Evolutionary conservation across 257 asterid species (phyloP), one percentile per base, ranked within the genome.

Genomic region (Salvia rosmarinus): DNA sequence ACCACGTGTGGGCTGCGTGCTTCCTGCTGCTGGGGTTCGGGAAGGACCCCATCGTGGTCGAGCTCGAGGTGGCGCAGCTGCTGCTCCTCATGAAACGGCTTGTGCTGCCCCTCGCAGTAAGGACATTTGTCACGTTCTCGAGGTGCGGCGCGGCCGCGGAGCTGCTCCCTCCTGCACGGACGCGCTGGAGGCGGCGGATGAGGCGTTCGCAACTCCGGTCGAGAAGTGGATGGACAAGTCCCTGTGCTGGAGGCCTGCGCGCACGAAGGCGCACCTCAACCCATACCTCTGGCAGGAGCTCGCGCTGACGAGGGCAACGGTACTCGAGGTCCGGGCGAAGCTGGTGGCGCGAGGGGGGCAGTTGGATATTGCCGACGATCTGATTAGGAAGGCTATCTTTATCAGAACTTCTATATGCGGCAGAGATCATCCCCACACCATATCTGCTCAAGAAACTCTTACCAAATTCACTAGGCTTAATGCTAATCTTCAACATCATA

Each of bases 231-330:
- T 86, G 85, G 90, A 90, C 56, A 88, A 77, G 52, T 86, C 95
- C 20, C 70, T 88, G 35, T 88, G 97, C 61, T 91, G 98, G 96
- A 88, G 77, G 55, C 90, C 92, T 0, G 74, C 84, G 40, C 90
- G 79, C 71, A 91, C 96, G 13, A 88, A 72, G 2, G 98, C 98
- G 0, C 96, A 94, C 80, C 34, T 94, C 76, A 91, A 94, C 51
- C 98, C 97, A 16, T 85, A 85, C 60, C 84, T 94, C 1, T 94
- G 98, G 98, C 97, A 88, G 58, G 96, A 91, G 30, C 92, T 94
- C 32, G 98, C 98, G 0, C 59, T 94, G 77, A 79, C 91, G 3
- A 70, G 98, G 67, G 98, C 98, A 4, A 82, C 83, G 0, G 96
- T 94, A 74, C 85, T 91, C 1, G 97, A 94, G 64, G 90, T 94